phyloP scores from a whole-genome alignment of 2,329 filamentous ascomycete genomes.

The Fusarium robinianum region DNA sequence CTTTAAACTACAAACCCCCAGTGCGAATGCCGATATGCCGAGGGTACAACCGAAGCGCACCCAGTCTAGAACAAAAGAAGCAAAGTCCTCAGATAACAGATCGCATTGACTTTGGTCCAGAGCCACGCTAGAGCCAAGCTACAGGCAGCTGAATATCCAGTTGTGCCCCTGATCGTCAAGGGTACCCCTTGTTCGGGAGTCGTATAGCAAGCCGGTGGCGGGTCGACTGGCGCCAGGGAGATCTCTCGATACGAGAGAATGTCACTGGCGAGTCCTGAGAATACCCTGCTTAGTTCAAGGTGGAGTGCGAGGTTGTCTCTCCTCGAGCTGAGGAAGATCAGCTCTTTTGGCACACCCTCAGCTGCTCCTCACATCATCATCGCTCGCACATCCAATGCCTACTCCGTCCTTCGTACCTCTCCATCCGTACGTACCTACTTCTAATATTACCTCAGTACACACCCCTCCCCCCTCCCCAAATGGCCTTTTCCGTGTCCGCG shows the following conservation, averaged over 20 bases:
- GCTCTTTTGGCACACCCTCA: too few relatives aligned
- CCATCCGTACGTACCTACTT: too few relatives aligned
- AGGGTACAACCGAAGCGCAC: conserved; percentile 17
- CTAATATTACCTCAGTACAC: too few relatives aligned
- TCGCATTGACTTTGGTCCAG: conserved; percentile 19
- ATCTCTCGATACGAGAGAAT: conserved; percentile 25
- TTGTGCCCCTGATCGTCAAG: conserved; percentile 28
- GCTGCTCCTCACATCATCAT: too few relatives aligned
- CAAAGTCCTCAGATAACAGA: conserved; percentile 14
- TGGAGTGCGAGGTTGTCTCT: too few relatives aligned
- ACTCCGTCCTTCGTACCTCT: too few relatives aligned
- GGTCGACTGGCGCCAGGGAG: not conserved
- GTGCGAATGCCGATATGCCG: conserved; percentile 24
- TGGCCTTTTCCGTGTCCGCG: too few relatives aligned
- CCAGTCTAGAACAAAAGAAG: conserved; percentile 2
- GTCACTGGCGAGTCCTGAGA: conserved; percentile 9
- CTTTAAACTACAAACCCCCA: conserved; percentile 4
- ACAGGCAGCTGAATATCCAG: conserved; percentile 20
- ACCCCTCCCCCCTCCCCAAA: too few relatives aligned
- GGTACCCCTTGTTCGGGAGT: conserved; percentile 12
- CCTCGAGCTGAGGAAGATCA: too few relatives aligned
- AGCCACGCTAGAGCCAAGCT: conserved; percentile 4
- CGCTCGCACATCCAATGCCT: too few relatives aligned
- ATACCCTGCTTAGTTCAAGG: too few relatives aligned
- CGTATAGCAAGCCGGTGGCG: conserved; percentile 12